phyloP scores from a whole-genome alignment of 371 early-diverging fungal genomes.

The Haplosporangium sp. region DNA sequence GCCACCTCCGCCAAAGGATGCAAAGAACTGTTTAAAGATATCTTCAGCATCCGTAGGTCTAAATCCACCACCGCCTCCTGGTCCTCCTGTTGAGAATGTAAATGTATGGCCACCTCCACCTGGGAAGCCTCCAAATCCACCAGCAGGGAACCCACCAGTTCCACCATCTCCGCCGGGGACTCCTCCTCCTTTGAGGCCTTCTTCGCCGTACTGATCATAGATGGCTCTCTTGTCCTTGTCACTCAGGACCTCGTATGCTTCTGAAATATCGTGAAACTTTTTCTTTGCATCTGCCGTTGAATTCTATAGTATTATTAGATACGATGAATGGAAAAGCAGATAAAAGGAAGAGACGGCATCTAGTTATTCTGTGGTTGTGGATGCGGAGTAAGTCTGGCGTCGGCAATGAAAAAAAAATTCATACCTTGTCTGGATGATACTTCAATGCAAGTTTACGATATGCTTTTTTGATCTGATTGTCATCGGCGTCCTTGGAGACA shows the following conservation, averaged over 20 bases:
- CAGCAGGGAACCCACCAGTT: conserved; percentile 64
- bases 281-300: conserved; percentile 58
- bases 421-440: conserved; percentile 84
- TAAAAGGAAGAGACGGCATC: too few species aligned
- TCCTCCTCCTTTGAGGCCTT: conserved; percentile 79
- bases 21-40: conserved; percentile 90
- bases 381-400: too few species aligned
- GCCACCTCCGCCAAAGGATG: conserved; percentile 68
- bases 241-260: conserved; percentile 94
- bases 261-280: conserved; percentile 85
- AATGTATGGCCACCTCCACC: conserved; percentile 64
- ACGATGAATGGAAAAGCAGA: neutral
- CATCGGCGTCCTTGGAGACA: conserved; percentile 83
- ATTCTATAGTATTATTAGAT: conserved; percentile 9
- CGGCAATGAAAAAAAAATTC: neutral
- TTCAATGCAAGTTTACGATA: conserved; percentile 89
- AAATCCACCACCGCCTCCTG: conserved; percentile 69
- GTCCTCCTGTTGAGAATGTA: conserved; percentile 63
- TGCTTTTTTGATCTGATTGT: conserved; percentile 88
- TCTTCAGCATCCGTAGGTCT: conserved; percentile 90
- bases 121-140: conserved; percentile 60
- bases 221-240: conserved; percentile 88
- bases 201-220: conserved; percentile 92
- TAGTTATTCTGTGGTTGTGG: too few species aligned
- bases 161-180: conserved; percentile 59